Percentiles rank a stretch among this genome's conserved stretches.
phyloP scores from a whole-genome alignment of 495 filamentous ascomycete genomes.

The Entonaema liquescens region DNA sequence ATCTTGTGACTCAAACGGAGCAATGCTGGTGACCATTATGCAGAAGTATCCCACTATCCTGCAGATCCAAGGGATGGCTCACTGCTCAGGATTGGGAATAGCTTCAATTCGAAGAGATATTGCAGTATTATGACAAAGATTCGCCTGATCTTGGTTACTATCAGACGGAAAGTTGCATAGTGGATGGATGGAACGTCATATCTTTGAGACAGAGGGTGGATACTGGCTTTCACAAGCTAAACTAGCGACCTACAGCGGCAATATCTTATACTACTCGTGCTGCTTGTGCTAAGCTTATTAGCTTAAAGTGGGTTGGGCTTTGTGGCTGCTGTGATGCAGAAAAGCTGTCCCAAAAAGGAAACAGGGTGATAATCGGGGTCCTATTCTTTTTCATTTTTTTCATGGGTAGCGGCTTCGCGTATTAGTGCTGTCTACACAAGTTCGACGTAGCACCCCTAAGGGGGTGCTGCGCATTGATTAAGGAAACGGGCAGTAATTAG shows the following conservation, averaged over 20 bases:
- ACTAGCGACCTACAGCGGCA: not conserved
- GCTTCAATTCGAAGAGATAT: slow-evolving; percentile 18
- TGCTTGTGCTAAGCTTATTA: not conserved
- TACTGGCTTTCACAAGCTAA: slow-evolving; percentile 35
- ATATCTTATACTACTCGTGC: not conserved
- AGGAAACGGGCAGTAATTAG: too few relatives aligned
- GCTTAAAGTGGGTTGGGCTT: not conserved
- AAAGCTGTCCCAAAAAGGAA: slow-evolving; percentile 39
- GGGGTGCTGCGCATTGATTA: too few relatives aligned
- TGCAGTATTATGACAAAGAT: slow-evolving; percentile 20
- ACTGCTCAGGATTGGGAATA: slow-evolving; percentile 31
- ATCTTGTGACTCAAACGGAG: slow-evolving; percentile 25
- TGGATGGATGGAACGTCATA: slow-evolving; percentile 28
- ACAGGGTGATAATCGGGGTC: slow-evolving; percentile 33
- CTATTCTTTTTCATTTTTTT: slow-evolving; percentile 12
- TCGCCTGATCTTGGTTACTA: slow-evolving; percentile 23
- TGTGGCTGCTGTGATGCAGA: slow-evolving; percentile 28
- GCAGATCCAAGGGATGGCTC: slow-evolving; percentile 11
- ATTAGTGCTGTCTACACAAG: too few relatives aligned
- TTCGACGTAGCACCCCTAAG: too few relatives aligned
- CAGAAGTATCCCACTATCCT: slow-evolving; percentile 15
- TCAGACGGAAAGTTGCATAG: slow-evolving; percentile 32
- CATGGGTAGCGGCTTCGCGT: slow-evolving; percentile 8
- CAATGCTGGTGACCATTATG: slow-evolving; percentile 12
- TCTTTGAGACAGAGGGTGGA: slow-evolving; percentile 18